Conservation (phyloP, 2,329 filamentous ascomycete species). For the Beauveria rudraprayagi region DNA sequence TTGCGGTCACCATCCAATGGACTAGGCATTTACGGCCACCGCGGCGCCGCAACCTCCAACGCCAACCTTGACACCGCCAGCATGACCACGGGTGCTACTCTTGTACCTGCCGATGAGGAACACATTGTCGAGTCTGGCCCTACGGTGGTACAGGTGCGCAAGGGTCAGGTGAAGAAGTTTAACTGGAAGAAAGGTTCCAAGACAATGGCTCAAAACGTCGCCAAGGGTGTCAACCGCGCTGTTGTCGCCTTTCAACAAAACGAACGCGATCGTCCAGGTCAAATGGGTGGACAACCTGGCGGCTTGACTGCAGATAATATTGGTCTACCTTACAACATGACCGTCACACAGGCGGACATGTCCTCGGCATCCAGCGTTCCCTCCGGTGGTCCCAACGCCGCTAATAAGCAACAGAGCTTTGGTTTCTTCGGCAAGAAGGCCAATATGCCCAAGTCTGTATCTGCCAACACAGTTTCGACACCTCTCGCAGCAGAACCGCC, state of each 20-base stretch:
- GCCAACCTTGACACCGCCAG: conserved; percentile 45
- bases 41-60: conserved; percentile 42
- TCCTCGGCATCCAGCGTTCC: conserved; percentile 15
- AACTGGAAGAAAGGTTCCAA: conserved; percentile 98
- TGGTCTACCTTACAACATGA: conserved; percentile 64
- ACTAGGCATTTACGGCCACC: conserved; percentile 49
- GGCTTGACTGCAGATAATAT: conserved; percentile 55
- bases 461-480: conserved; percentile 32
- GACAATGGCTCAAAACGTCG: conserved; percentile 86
- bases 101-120: conserved; percentile 59
- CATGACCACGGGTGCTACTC: conserved; percentile 48
- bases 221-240: conserved; percentile 87
- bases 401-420: conserved; percentile 46
- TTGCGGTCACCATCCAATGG: conserved; percentile 41
- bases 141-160: conserved; percentile 92
- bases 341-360: conserved; percentile 45
- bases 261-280: conserved; percentile 43
- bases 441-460: conserved; percentile 43
- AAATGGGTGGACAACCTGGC: conserved; percentile 41
- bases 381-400: conserved; percentile 20
- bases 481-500: conserved; percentile 44
- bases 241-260: conserved; percentile 64
- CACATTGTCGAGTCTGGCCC: conserved; percentile 62
- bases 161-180: conserved; percentile 91
- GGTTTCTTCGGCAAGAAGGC: conserved; percentile 61